phyloP scores from a whole-genome alignment of 176 grass and related monocot species.

The Paspalum notatum region DNA sequence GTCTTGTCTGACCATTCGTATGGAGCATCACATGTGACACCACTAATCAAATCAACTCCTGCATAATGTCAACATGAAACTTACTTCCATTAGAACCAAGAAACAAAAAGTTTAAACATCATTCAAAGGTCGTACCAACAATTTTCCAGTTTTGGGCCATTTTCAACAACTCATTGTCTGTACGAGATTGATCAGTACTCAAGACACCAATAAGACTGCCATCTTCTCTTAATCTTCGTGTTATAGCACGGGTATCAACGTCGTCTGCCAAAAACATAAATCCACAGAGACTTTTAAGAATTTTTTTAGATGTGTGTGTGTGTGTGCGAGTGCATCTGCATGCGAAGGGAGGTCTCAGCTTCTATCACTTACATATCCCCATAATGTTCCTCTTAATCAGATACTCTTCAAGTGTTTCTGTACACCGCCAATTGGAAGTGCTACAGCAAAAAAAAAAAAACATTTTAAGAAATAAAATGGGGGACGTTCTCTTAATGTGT shows the following conservation, averaged over 20 bases:
- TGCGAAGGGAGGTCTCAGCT: background rate
- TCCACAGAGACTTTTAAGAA: background rate
- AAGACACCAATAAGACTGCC: constrained; percentile 97
- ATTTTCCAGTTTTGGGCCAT: constrained; percentile 92
- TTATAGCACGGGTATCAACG: constrained; percentile 93
- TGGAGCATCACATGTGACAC: constrained; percentile 79
- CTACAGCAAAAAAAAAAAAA: constrained; percentile 45
- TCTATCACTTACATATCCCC: constrained; percentile 82
- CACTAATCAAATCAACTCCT: constrained; percentile 98
- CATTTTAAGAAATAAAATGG: constrained; percentile 13
- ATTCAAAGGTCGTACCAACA: constrained; percentile 60
- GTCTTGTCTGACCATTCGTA: constrained; percentile 84
- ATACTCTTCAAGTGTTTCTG: constrained; percentile 87
- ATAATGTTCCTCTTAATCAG: constrained; percentile 88
- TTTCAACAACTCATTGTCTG: constrained; percentile 72
- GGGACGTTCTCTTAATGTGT: background rate
- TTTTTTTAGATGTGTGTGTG: background rate
- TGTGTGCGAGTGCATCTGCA: background rate
- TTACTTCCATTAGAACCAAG: constrained; percentile 1
- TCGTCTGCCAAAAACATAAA: constrained; percentile 58
- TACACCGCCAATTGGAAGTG: constrained; percentile 92
- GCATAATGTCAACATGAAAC: constrained; percentile 27
- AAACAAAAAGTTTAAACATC: background rate
- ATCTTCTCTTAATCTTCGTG: constrained; percentile 89
- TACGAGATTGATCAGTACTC: constrained; percentile 78